Evolutionary conservation across 73 alveolate genomes (phyloP).

Genomic region (Paramecium primaurelia): DNA sequence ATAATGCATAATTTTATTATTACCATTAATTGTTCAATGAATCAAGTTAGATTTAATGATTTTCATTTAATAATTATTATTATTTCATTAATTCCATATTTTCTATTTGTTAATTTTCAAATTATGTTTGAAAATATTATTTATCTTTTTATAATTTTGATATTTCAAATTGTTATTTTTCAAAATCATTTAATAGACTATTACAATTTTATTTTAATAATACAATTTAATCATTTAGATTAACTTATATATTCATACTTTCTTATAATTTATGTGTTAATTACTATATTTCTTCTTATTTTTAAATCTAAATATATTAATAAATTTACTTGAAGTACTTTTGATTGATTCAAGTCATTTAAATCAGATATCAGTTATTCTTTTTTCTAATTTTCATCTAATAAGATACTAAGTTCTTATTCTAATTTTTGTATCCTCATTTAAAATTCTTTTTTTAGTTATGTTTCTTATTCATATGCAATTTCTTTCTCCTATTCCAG

Average conservation of each 20-base stretch:
- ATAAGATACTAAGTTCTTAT: not conserved
- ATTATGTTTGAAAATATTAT: not conserved
- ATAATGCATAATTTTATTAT: not conserved
- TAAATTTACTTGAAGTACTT: not conserved
- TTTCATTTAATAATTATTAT: not conserved
- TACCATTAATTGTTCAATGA: not conserved
- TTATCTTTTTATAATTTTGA: not conserved
- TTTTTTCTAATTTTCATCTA: not conserved
- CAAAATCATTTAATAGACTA: not conserved
- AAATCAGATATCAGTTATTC: not conserved
- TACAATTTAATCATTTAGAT: not conserved
- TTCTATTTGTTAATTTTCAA: not conserved
- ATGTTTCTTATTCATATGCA: not conserved
- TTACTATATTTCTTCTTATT: not conserved
- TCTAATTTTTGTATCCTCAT: not conserved
- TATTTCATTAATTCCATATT: not conserved
- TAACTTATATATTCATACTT: not conserved
- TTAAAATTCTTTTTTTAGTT: not conserved
- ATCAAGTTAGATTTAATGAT: not conserved
- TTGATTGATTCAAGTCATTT: not conserved
- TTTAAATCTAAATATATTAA: not conserved
- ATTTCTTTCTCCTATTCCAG: not conserved
- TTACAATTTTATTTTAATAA: not conserved
- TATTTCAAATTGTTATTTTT: not conserved
- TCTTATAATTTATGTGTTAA: not conserved